phyloP scores from a whole-genome alignment of 306 rosid species.

The Gleditsia sinensis region DNA sequence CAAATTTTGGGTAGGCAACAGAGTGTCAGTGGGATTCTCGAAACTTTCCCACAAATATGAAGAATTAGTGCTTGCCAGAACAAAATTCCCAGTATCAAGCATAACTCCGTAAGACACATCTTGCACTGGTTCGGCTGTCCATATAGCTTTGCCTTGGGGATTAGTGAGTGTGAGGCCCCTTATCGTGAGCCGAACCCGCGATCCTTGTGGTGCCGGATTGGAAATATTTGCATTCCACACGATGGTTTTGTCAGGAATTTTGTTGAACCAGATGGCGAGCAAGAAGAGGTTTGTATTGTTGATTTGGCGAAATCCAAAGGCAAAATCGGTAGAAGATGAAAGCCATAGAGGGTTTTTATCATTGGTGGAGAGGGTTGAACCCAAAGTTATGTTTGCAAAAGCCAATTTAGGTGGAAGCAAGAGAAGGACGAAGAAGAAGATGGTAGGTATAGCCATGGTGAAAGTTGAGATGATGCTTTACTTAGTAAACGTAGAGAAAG shows the following conservation, averaged over 20 bases:
- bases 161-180: slow-evolving; percentile 32
- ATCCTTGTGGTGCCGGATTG: slow-evolving; percentile 40
- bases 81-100: slow-evolving; percentile 61
- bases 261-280: slow-evolving; percentile 58
- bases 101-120: slow-evolving; percentile 40
- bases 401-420: background rate
- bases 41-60: slow-evolving; percentile 58
- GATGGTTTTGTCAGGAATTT: slow-evolving; percentile 42
- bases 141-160: slow-evolving; percentile 29
- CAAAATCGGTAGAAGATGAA: slow-evolving; percentile 50
- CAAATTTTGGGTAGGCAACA: slow-evolving; percentile 55
- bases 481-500: background rate
- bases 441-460: slow-evolving; percentile 19
- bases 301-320: slow-evolving; percentile 53
- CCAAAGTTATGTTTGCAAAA: background rate
- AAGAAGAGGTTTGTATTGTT: slow-evolving; percentile 24
- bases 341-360: slow-evolving; percentile 26
- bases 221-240: slow-evolving; percentile 45
- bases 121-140: slow-evolving; percentile 3
- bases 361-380: slow-evolving; percentile 27
- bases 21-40: slow-evolving; percentile 56
- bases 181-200: slow-evolving; percentile 33
- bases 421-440: background rate
- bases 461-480: background rate
- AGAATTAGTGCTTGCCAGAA: slow-evolving; percentile 27